Conservation (phyloP, 1,139 yeast genomes). For the Diutina rugosa region DNA sequence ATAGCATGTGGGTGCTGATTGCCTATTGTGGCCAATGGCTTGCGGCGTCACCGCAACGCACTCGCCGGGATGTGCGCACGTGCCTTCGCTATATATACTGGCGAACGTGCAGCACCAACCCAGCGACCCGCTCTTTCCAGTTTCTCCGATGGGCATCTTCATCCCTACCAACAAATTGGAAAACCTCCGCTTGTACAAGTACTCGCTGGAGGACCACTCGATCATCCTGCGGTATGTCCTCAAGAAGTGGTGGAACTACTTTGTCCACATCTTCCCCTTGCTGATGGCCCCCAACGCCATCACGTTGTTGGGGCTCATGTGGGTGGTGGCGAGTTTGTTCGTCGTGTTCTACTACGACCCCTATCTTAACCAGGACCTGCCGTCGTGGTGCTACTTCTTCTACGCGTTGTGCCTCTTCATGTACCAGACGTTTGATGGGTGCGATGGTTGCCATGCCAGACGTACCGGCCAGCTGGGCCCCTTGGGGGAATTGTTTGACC, state of each 20-base stretch:
- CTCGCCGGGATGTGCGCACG: background rate
- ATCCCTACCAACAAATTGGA: slow-evolving; percentile 47
- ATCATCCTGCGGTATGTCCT: slow-evolving; percentile 60
- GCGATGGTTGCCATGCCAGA: slow-evolving; percentile 91
- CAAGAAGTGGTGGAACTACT: slow-evolving; percentile 67
- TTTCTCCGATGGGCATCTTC: slow-evolving; percentile 50
- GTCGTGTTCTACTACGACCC: slow-evolving; percentile 71
- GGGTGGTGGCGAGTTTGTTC: slow-evolving; percentile 50
- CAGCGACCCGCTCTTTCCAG: background rate
- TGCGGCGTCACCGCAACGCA: background rate
- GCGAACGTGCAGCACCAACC: background rate
- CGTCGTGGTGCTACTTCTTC: slow-evolving; percentile 73
- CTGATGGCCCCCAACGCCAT: slow-evolving; percentile 87
- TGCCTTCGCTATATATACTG: background rate
- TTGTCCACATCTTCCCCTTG: slow-evolving; percentile 63
- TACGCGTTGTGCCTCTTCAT: slow-evolving; percentile 78
- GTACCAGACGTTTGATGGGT: slow-evolving; percentile 93
- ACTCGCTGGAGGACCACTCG: slow-evolving; percentile 71
- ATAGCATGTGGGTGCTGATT: background rate
- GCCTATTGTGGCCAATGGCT: background rate
- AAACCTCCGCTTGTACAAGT: slow-evolving; percentile 58
- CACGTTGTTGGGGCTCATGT: slow-evolving; percentile 65
- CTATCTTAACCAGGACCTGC: slow-evolving; percentile 40
- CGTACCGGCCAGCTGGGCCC: slow-evolving; percentile 94
- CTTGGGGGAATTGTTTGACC: slow-evolving; percentile 87